phyloP scores from a whole-genome alignment of 352 stramenopile species.

The Aphanomyces invadans region DNA sequence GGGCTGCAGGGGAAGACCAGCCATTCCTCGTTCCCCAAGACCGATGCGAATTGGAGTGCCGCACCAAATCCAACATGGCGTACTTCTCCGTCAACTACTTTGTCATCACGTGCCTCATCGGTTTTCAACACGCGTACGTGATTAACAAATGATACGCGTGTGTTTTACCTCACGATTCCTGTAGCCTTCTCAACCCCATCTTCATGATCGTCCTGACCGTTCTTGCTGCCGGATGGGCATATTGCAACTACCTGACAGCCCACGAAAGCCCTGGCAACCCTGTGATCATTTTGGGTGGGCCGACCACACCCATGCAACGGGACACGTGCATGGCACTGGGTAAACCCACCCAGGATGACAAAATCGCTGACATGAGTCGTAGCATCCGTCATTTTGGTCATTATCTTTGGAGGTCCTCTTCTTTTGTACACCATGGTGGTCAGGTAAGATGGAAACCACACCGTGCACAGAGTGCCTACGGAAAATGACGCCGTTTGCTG shows the following conservation, averaged over 20 bases:
- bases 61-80: constrained; percentile 2
- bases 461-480: background rate
- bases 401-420: constrained; percentile 11
- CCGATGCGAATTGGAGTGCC: constrained; percentile 13
- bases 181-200: constrained; percentile 12
- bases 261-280: constrained; percentile 4
- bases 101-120: constrained; percentile 13
- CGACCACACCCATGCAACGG: constrained; percentile 5
- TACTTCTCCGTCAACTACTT: constrained; percentile 18
- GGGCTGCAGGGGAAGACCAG: background rate
- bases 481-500: background rate
- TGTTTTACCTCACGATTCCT: background rate
- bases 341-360: background rate
- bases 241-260: constrained; percentile 17
- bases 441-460: background rate
- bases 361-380: background rate
- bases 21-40: constrained; percentile 10
- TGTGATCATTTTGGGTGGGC: constrained; percentile 16
- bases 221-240: constrained; percentile 1
- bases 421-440: constrained; percentile 6
- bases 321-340: constrained; percentile 14
- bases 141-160: background rate
- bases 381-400: constrained; percentile 14
- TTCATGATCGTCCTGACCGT: constrained; percentile 15
- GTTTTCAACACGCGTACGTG: constrained; percentile 14